Base-by-base conservation (phyloP, 257 asterid genomes). In the Hygrophila difformis region DNA sequence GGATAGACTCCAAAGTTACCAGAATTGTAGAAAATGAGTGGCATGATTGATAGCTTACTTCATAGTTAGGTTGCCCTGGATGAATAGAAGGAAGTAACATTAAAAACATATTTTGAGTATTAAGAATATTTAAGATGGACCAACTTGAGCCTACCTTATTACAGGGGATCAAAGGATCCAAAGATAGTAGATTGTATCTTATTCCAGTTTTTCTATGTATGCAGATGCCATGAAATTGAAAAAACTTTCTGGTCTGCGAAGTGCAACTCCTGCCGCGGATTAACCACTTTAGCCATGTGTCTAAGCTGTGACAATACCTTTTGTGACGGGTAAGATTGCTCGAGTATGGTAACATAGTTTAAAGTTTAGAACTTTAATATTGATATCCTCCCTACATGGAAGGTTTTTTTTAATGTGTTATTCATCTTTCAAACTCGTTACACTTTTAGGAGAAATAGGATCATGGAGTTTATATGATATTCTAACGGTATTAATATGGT, bases 211-310 rank as follows among this genome's bases (percentile, higher is more conserved):
- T 44, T 54, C 18, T 51, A 18, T 20, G 49, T 60, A 40, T 72
- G 67, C 73, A 83, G 97, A 60, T 83, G 93, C 68, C 69, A 62
- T 66, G 71, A 59, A 57, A 67, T 83, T 66, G 84, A 83, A 14
- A 77, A 73, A 58, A 75, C 55, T 31, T 50, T 50, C 53, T 66
- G 69, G 64, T 49, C 56, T 44, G 74, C 93, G 37, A 79, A 74
- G 53, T 87, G 97, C 75, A 73, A 72, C 60, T 65, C 77, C 9
- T 87, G 97, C 48, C 73, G 77, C 23, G 63, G 69, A 48, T 67
- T 79, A 28, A 75, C 75, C 56, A 62, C 78, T 26, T 63, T 87
- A 60, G 91, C 94, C 57, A 61, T 77, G 44, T 87, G 97, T 51
- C 64, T 87, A 14, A 59, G 63, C 55, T 87, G 97, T 58, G 68